Percentiles rank a stretch among this genome's conserved stretches.
Conservation (phyloP, 805 yeast species). For the Ogataea allantospora region DNA sequence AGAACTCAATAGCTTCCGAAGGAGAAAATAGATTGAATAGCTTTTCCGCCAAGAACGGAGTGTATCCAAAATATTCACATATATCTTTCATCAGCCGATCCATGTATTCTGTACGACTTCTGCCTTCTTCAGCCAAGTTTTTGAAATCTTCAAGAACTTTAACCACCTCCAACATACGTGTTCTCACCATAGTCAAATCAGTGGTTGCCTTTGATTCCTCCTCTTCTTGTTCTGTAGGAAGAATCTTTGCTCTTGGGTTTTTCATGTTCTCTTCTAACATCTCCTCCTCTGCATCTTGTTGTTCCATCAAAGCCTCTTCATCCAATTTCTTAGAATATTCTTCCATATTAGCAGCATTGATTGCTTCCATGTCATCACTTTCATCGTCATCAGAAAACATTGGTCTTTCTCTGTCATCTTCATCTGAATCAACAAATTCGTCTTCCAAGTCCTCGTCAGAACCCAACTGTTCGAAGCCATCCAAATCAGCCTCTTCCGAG, state of each 20-base stretch:
- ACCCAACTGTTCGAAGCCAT: slow-evolving; percentile 38
- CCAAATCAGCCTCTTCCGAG: slow-evolving; percentile 35
- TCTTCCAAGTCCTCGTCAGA: slow-evolving; percentile 43
- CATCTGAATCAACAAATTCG: slow-evolving; percentile 52
- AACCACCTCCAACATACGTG: slow-evolving; percentile 93
- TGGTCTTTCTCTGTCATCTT: slow-evolving; percentile 58
- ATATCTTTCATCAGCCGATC: slow-evolving; percentile 81
- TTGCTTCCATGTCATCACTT: slow-evolving; percentile 62
- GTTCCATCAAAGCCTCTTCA: slow-evolving; percentile 55
- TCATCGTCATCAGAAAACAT: slow-evolving; percentile 83
- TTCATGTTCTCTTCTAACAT: slow-evolving; percentile 53
- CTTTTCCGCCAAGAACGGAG: slow-evolving; percentile 89
- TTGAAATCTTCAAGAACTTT: slow-evolving; percentile 91
- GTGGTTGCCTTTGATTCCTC: slow-evolving; percentile 52
- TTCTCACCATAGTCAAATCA: slow-evolving; percentile 79
- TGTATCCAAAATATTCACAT: slow-evolving; percentile 90
- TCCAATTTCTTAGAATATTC: slow-evolving; percentile 68
- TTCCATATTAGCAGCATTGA: slow-evolving; percentile 84
- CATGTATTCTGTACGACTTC: slow-evolving; percentile 78
- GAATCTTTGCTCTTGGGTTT: slow-evolving; percentile 74
- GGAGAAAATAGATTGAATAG: slow-evolving; percentile 89
- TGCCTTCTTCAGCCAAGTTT: slow-evolving; percentile 78
- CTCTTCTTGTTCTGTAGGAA: slow-evolving; percentile 71
- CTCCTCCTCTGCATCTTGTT: slow-evolving; percentile 60
- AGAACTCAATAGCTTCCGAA: slow-evolving; percentile 95